Percentiles rank a stretch among this genome's conserved stretches.
Conservation (phyloP, 2,329 filamentous ascomycete species). For the Alternaria sp. region DNA sequence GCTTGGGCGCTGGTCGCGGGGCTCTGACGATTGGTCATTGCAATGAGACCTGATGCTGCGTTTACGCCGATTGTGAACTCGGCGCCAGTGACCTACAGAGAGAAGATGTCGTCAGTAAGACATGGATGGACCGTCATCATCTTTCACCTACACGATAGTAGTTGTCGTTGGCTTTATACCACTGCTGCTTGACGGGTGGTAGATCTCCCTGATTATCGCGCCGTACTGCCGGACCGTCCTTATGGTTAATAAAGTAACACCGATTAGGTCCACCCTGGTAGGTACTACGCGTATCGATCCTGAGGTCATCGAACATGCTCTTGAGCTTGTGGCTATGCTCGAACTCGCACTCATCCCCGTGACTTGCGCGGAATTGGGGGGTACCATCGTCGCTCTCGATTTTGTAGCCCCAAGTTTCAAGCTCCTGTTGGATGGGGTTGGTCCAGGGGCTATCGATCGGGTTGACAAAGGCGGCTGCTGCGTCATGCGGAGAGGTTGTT, state of each 20-base stretch:
- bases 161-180: slow-evolving; percentile 17
- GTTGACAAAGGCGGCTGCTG: slow-evolving; percentile 5
- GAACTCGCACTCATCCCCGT: not conserved
- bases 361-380: not conserved
- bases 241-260: slow-evolving; percentile 18
- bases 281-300: slow-evolving; percentile 5
- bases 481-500: not conserved
- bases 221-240: slow-evolving; percentile 12
- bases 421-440: slow-evolving; percentile 4
- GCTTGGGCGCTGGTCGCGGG: slow-evolving; percentile 5
- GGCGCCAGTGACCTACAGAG: slow-evolving; percentile 14
- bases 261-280: slow-evolving; percentile 18
- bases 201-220: slow-evolving; percentile 3
- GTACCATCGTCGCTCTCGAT: slow-evolving; percentile 6
- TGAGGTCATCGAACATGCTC: slow-evolving; percentile 13
- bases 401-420: slow-evolving; percentile 17
- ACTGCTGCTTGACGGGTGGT: slow-evolving; percentile 15
- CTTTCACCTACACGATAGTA: slow-evolving; percentile 16
- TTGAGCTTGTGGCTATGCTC: not conserved
- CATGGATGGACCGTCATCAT: too few relatives aligned
- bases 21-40: slow-evolving; percentile 13
- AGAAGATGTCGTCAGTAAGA: not conserved
- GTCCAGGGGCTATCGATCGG: slow-evolving; percentile 17
- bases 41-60: slow-evolving; percentile 5
- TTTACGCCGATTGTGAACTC: slow-evolving; percentile 21